A percentile compares a stretch with the other conserved stretches of the same genome.
Evolutionary conservation across 345 rosid genomes (phyloP).

Genomic region (Cardiospermum halicacabum): DNA sequence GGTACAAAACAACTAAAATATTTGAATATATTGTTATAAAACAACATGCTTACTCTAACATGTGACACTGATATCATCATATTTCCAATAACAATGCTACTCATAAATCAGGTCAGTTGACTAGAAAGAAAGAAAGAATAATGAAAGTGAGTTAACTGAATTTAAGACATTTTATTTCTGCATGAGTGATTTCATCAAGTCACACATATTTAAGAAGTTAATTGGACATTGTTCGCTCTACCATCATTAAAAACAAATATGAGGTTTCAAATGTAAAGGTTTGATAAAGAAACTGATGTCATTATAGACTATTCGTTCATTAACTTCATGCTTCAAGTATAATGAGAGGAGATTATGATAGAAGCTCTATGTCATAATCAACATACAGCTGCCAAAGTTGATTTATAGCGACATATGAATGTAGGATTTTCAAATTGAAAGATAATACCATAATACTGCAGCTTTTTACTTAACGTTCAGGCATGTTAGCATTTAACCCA

Average conservation of each 20-base stretch:
- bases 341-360: constrained; percentile 4
- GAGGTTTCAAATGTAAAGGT: neutral
- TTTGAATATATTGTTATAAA: no score
- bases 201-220: neutral
- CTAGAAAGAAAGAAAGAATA: neutral
- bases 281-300: neutral
- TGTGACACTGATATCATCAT: neutral
- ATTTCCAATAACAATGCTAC: constrained; percentile 1
- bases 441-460: constrained; percentile 7
- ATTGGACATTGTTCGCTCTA: neutral
- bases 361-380: neutral
- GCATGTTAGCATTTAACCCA: constrained; percentile 2
- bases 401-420: neutral
- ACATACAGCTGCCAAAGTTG: constrained; percentile 1
- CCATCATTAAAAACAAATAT: neutral
- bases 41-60: neutral
- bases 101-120: constrained; percentile 8
- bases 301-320: neutral
- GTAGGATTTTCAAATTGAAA: neutral
- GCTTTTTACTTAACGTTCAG: neutral
- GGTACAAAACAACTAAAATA: constrained; percentile 3
- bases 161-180: neutral
- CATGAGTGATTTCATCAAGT: neutral
- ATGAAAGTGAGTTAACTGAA: neutral
- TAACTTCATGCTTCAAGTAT: constrained; percentile 1